phyloP scores from a whole-genome alignment of 2,329 filamentous ascomycete genomes.

The Aspergillus sp. region DNA sequence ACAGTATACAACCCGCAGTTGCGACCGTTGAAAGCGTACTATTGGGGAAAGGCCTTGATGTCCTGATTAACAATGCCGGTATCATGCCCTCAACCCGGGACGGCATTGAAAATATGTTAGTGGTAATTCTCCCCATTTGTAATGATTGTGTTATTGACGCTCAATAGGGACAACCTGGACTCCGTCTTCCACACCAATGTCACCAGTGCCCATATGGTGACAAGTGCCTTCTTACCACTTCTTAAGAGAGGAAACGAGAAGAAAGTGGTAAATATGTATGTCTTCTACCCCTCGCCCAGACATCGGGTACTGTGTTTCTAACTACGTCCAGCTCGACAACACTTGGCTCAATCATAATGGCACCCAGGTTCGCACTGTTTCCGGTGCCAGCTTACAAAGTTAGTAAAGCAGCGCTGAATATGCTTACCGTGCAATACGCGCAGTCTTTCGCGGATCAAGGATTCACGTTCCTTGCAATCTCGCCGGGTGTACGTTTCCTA shows the following conservation, averaged over 20 bases:
- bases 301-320: background rate
- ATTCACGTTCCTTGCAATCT: conserved; percentile 46
- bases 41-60: conserved; percentile 38
- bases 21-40: conserved; percentile 34
- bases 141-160: no score
- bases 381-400: conserved; percentile 47
- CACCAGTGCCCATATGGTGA: conserved; percentile 39
- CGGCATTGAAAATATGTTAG: conserved; percentile 19
- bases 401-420: conserved; percentile 52
- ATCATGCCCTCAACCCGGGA: conserved; percentile 19
- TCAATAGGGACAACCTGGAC: background rate
- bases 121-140: conserved; percentile 14
- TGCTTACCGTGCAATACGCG: conserved; percentile 46
- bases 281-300: background rate
- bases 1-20: conserved; percentile 38
- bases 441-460: conserved; percentile 36
- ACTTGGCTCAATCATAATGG: conserved; percentile 43
- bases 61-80: conserved; percentile 36
- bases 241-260: conserved; percentile 39
- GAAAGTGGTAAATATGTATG: conserved; percentile 47
- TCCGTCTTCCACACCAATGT: conserved; percentile 35
- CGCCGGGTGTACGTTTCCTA: conserved; percentile 47
- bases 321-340: conserved; percentile 37
- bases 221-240: conserved; percentile 37
- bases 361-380: conserved; percentile 18